Base-by-base conservation (phyloP, 768 basidiomycete species). In the Brasilioporus rufonigricans region DNA sequence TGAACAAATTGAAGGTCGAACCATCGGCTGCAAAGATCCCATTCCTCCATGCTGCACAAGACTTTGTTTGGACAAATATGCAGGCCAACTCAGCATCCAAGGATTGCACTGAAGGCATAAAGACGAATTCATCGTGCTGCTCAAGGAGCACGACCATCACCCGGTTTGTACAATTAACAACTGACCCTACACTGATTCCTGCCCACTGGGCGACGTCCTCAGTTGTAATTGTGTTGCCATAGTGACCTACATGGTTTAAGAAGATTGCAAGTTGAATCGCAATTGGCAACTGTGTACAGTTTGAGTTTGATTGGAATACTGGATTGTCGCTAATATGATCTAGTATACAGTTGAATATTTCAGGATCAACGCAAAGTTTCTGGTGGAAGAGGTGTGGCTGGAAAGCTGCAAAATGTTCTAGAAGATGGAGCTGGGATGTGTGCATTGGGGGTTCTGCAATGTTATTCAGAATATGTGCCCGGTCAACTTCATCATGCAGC, bases 21-120 rank as follows among this genome's bases (percentile, higher is more conserved):
- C 58, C 45, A 45, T 56, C 54, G 0, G 26, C 41, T 5, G 54
- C 36, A 24, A 59, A 59, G 10, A 55, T 4, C 1, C 50, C 41
- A 4, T 32, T 41, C 21, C 23, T 1, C 47, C 58, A 52, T 29
- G 4, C 33, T 5, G 9, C 2, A 13, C 47, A 48, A 7, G 35
- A 35, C 35, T 16, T 5, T 13, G 35, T 23, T 7, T 44, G n/a
- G 2, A 45, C 44, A 45, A 45, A 45, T 1, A 3, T 31, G 11
- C n/a, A 4, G 10, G 29, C 27, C 29, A 45, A 14, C 29, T 45
- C 44, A 3, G 18, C 29, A 21, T 45, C 29, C 11, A 19, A 12
- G 0, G 29, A 45, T 12, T 10, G 14, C 3, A 0, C 44, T 31
- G 21, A n/a, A 13, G 29, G 27, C 5, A 45, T 29, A 14, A 19